Conservation (phyloP, 148 eudicot genomes). For the Selenicereus undatus region DNA sequence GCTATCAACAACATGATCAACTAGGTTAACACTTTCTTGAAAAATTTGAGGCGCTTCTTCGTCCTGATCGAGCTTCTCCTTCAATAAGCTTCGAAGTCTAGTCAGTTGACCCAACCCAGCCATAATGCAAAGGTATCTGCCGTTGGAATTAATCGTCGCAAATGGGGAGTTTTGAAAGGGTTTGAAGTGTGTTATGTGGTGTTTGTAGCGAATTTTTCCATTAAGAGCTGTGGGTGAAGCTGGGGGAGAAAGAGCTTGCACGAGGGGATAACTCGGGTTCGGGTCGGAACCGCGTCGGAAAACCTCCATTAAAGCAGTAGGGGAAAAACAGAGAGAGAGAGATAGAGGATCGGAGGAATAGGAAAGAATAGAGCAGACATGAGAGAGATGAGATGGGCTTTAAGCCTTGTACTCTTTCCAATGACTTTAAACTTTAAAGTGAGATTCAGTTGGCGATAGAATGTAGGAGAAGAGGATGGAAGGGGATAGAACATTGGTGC, state of each 20-base stretch:
- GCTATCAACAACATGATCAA: conserved; percentile 28
- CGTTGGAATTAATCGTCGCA: conserved; percentile 10
- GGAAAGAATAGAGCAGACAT: too few species aligned
- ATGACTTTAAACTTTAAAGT: background rate
- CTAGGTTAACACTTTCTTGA: conserved; percentile 20
- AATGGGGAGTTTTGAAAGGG: conserved; percentile 10
- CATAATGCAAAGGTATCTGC: conserved; percentile 32
- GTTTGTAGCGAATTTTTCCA: conserved; percentile 25
- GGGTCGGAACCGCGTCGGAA: conserved; percentile 4
- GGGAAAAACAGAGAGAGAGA: background rate
- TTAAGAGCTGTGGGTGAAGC: background rate
- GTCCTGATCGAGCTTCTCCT: conserved; percentile 51
- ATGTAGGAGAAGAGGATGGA: background rate
- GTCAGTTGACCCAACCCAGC: conserved; percentile 52
- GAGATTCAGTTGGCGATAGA: background rate
- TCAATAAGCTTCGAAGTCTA: conserved; percentile 16
- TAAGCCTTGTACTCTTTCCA: too few species aligned
- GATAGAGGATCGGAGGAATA: background rate
- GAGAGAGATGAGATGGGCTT: too few species aligned
- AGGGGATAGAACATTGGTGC: background rate
- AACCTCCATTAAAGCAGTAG: conserved; percentile 31
- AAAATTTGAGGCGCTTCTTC: conserved; percentile 33
- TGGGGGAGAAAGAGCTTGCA: conserved; percentile 22
- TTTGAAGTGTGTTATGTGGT: conserved; percentile 28
- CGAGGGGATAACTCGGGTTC: conserved; percentile 1